These are phyloP conservation scores for Drechmeria coniospora DNA, from an alignment of 2,329 filamentous ascomycete species.

Conservation along the genomic window DNA sequence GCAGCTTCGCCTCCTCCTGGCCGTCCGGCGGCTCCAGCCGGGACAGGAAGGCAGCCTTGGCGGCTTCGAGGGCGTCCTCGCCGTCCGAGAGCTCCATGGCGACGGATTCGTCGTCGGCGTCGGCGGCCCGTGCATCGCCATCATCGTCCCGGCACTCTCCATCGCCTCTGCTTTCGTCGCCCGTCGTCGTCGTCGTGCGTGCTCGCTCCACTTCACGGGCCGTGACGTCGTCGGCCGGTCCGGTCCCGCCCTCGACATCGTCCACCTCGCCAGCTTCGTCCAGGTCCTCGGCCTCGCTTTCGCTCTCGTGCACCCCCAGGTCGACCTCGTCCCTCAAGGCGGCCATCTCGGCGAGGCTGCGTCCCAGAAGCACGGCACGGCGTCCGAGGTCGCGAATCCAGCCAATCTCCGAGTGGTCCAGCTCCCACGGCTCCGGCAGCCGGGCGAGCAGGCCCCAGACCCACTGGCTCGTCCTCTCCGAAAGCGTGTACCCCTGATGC, in stretches of 20 bases:
- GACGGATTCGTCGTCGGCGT: slow-evolving; percentile 15
- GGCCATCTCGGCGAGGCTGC: slow-evolving; percentile 37
- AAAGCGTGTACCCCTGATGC: slow-evolving; percentile 40
- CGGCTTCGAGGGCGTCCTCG: slow-evolving; percentile 28
- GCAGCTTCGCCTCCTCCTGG: slow-evolving; percentile 13
- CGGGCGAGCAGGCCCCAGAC: slow-evolving; percentile 69
- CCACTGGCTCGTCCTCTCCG: slow-evolving; percentile 62
- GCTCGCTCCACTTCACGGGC: too few relatives aligned
- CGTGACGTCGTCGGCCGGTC: too few relatives aligned
- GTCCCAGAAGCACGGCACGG: slow-evolving; percentile 48
- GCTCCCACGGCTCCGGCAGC: slow-evolving; percentile 56
- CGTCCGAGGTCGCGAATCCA: slow-evolving; percentile 68
- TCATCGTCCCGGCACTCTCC: slow-evolving; percentile 7
- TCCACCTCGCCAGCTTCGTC: slow-evolving; percentile 13
- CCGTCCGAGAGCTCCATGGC: slow-evolving; percentile 27
- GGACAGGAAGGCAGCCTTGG: slow-evolving; percentile 31
- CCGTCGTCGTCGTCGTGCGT: slow-evolving; percentile 1
- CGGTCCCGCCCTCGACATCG: slow-evolving; percentile 3
- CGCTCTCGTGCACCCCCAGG: slow-evolving; percentile 24
- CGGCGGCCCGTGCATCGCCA: slow-evolving; percentile 12
- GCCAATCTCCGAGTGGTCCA: slow-evolving; percentile 61
- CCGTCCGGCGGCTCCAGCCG: slow-evolving; percentile 18
- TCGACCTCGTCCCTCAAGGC: slow-evolving; percentile 27
- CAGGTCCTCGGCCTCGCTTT: neutral
- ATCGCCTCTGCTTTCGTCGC: slow-evolving; percentile 16